Evolutionary conservation across 1,284 basidiomycete species (phyloP).

Genomic region (Gymnopus androsaceus): DNA sequence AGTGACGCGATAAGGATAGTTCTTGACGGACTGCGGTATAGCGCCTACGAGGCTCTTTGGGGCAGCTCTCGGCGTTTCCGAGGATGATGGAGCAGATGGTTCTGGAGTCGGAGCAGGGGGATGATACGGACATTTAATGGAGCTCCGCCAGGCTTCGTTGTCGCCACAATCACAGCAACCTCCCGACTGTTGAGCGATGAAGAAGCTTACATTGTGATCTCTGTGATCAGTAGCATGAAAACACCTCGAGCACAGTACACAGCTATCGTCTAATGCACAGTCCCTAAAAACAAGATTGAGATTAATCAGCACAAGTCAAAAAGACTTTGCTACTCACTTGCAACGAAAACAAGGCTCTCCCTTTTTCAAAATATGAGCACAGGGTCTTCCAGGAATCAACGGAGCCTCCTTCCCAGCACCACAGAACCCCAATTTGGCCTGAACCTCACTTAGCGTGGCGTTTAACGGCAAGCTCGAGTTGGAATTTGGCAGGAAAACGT

Average conservation of each 20-base stretch:
- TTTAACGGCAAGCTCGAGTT: constrained; percentile 62
- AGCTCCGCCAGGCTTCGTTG: constrained; percentile 76
- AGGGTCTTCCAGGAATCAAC: constrained; percentile 64
- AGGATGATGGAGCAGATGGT: constrained; percentile 21
- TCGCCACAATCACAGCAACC: constrained; percentile 95
- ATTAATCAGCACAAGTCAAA: neutral
- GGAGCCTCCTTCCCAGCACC: constrained; percentile 60
- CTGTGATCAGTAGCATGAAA: constrained; percentile 84
- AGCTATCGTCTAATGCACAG: constrained; percentile 86
- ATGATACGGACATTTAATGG: constrained; percentile 75
- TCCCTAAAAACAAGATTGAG: constrained; percentile 60
- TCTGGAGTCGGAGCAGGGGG: constrained; percentile 38
- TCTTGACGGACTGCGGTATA: constrained; percentile 52
- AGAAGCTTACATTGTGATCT: constrained; percentile 89
- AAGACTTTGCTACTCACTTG: constrained; percentile 63
- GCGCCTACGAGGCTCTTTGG: constrained; percentile 43
- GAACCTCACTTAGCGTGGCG: constrained; percentile 65
- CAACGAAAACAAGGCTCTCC: constrained; percentile 88
- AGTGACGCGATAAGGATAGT: constrained; percentile 57
- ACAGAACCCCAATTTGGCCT: constrained; percentile 54
- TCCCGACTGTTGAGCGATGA: constrained; percentile 86
- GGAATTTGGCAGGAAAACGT: constrained; percentile 67
- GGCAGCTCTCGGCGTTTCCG: constrained; percentile 35
- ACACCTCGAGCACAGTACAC: constrained; percentile 85
- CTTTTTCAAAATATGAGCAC: constrained; percentile 78